Evolutionary conservation across 805 yeast genomes (phyloP), one percentile per base, ranked within the genome.

Genomic region (Barnettozyma salicaria): DNA sequence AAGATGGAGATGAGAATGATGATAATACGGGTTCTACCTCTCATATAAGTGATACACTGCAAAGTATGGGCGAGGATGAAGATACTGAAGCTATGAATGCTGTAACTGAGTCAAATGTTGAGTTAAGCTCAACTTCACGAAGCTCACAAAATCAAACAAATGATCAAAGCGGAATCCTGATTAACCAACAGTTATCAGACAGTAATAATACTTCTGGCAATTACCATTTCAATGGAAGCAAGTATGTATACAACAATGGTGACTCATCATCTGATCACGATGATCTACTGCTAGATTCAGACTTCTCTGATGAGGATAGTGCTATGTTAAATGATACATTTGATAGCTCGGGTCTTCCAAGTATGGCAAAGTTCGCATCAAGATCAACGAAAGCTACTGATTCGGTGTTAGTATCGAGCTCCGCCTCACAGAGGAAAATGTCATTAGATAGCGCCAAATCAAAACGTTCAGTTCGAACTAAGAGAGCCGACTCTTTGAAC

Each of bases 321-420:
- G 58, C 56, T 29, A 63, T 63, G 29, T 43, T 65, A n/a, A 70
- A 61, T 36, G 67, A 63, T 30, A 63, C 63, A n/a, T 48, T 67
- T 40, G 51, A 60, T 32, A 53, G 45, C 13, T 55, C 38, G 58
- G 63, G 7, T 54, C 59, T 12, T 42, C 60, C 43, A 35, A 59
- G 43, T n/a, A 39, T 34, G 12, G 19, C 47, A 7, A 40, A 39
- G 21, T 25, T 44, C 3, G 34, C 52, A 1, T 38, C 50, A 2
- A 38, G 30, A 19, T 7, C 49, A 43, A n/a, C n/a, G n/a, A n/a
- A n/a, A n/a, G n/a, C n/a, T n/a, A n/a, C n/a, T n/a, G n/a, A n/a
- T n/a, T n/a, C n/a, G n/a, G n/a, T n/a, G n/a, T n/a, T n/a, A n/a
- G n/a, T n/a, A n/a, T n/a, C n/a, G n/a, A n/a, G n/a, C n/a, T n/a